Base-by-base conservation (phyloP, 2,329 filamentous ascomycete genomes). In the Pestalotiopsis sp. region DNA sequence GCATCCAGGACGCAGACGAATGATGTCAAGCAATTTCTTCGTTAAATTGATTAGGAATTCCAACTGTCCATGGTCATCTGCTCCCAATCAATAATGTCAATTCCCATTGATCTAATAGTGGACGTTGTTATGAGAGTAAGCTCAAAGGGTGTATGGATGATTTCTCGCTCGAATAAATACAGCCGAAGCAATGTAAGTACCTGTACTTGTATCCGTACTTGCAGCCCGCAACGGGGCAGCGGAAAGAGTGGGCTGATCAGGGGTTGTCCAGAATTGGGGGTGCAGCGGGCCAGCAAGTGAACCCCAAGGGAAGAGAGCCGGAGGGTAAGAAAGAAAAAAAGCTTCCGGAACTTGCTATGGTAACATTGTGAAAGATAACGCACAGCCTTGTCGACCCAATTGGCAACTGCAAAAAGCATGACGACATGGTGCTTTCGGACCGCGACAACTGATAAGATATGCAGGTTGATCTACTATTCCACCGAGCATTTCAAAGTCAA, bases 101-200 rank as follows among this genome's bases (percentile, higher is more conserved):
- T 4, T 59, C 20, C 11, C 23, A 59, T 36, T 23, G 20, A 59
- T 11, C 23, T 14, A n/a, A n/a, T 52, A 9, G 7, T 9, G 45
- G 17, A 1, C 9, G 20, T 52, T 11, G 45, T n/a, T 7, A 4
- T 4, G 31, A 61, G 1, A 36, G 17, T 27, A 23, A 27, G 31
- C 7, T 36, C 23, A 27, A 17, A 27, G 14, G 14, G 11, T 25
- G 23, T 17, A 65, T 65, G 39, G 39, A 13, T 23, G 23, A 49
- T 65, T 65, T 36, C 62, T 65, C 62, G 62, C 62, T 65, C 62
- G 25, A 65, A 65, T 65, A 41, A 49, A 65, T 65, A 49, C 20
- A 45, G n/a, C 38, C 41, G 38, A 52, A 61, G 31, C 23, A 61
- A 17, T 45, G 20, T 14, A 65, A 65, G 62, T 65, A 65, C n/a